A percentile compares a stretch with the other conserved stretches of the same genome.
Conservation (phyloP, 2,329 filamentous ascomycete genomes). For the Dryadomyces sulphureus region DNA sequence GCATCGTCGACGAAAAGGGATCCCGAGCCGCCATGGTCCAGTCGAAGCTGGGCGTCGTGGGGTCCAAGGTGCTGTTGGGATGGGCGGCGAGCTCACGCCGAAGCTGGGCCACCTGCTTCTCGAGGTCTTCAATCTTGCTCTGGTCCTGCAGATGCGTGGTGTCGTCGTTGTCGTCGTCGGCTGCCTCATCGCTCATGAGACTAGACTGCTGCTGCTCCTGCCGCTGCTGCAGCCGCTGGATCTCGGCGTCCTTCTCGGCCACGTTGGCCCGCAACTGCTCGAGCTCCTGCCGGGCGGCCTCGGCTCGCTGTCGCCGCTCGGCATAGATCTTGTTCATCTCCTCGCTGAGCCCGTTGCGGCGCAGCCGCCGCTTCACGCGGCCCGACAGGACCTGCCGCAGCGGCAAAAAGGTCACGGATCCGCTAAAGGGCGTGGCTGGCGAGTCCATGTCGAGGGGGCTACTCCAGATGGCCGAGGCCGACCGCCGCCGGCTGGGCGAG, state of each 20-base stretch:
- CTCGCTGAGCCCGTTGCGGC: constrained; percentile 41
- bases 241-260: constrained; percentile 34
- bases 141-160: constrained; percentile 34
- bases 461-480: too few relatives aligned
- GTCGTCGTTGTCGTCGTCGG: constrained; percentile 12
- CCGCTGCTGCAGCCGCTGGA: constrained; percentile 17
- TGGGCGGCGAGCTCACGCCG: constrained; percentile 15
- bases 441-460: constrained; percentile 4
- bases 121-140: constrained; percentile 21
- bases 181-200: too few relatives aligned
- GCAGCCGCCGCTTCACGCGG: constrained; percentile 40
- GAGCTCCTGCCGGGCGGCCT: constrained; percentile 30
- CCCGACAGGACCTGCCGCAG: constrained; percentile 42
- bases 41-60: constrained; percentile 19
- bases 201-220: neutral
- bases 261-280: constrained; percentile 32
- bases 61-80: constrained; percentile 2
- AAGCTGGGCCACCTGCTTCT: constrained; percentile 20
- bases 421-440: constrained; percentile 15
- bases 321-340: constrained; percentile 38
- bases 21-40: constrained; percentile 37
- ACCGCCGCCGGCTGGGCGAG: too few relatives aligned
- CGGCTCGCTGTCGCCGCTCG: constrained; percentile 27
- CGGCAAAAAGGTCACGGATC: constrained; percentile 29
- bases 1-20: constrained; percentile 22